These are phyloP conservation scores for Aspergillus terreus DNA, from an alignment of 2,329 filamentous ascomycete genomes.

Conservation along the genomic window DNA sequence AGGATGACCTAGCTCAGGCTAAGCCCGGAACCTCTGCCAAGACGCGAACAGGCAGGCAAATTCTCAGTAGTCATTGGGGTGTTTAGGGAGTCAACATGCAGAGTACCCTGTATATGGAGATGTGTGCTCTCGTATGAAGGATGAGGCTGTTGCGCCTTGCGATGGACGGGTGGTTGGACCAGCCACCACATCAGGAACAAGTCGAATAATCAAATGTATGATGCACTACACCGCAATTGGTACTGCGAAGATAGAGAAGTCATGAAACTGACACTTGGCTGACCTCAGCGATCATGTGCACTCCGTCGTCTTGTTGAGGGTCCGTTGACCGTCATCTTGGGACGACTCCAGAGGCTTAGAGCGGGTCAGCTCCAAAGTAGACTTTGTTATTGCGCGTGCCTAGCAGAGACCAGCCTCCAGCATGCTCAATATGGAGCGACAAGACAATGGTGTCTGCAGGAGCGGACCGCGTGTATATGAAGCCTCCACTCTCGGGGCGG, in stretches of 20 bases:
- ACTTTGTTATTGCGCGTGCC: not conserved
- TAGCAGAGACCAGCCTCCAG: not conserved
- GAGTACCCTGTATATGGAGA: not conserved
- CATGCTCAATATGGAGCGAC: not conserved
- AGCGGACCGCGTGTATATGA: conserved; percentile 1
- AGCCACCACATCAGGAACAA: too few relatives aligned
- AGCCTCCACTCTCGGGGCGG: conserved; percentile 11
- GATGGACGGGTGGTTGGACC: not conserved
- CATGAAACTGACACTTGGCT: not conserved
- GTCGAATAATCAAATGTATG: too few relatives aligned
- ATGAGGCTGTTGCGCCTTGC: not conserved
- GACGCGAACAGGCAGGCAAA: not conserved
- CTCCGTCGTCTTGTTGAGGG: not conserved
- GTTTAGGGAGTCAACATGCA: too few relatives aligned
- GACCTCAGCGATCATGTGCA: not conserved
- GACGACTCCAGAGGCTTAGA: not conserved
- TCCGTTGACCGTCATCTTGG: not conserved
- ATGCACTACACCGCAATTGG: not conserved
- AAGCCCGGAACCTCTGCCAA: not conserved
- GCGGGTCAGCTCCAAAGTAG: not conserved
- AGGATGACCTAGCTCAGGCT: not conserved
- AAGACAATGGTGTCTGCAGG: not conserved
- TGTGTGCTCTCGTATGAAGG: not conserved
- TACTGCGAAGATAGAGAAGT: not conserved
- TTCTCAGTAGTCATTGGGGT: not conserved